Conservation (phyloP, 805 yeast species). For the Monosporozyma aerobia region DNA sequence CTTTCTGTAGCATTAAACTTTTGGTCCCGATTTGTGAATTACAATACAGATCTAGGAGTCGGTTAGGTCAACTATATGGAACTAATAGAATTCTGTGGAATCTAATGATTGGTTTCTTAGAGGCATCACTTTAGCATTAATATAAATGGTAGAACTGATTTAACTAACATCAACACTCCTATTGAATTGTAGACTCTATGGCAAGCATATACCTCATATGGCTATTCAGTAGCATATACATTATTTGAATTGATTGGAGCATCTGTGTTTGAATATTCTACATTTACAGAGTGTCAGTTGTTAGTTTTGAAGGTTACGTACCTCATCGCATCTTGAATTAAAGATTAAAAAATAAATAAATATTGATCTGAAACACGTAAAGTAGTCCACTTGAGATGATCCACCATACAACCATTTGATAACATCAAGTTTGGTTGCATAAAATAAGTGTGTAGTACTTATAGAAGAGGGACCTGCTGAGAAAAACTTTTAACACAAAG, state of each 20-base stretch:
- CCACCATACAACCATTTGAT: background rate
- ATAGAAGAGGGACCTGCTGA: background rate
- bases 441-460: background rate
- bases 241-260: background rate
- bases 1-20: slow-evolving; percentile 29
- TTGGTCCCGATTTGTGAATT: slow-evolving; percentile 38
- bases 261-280: too few species aligned
- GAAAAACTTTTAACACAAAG: background rate
- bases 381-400: background rate
- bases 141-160: slow-evolving; percentile 51
- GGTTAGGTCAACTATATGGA: slow-evolving; percentile 51
- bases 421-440: background rate
- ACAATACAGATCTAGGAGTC: slow-evolving; percentile 36
- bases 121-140: slow-evolving; percentile 63
- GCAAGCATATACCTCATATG: slow-evolving; percentile 79
- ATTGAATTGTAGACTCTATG: slow-evolving; percentile 51
- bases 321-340: background rate
- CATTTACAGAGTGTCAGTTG: too few species aligned
- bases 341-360: background rate
- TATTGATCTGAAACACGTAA: background rate
- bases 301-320: background rate
- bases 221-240: slow-evolving; percentile 40
- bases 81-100: slow-evolving; percentile 61
- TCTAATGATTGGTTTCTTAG: slow-evolving; percentile 91
- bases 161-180: slow-evolving; percentile 49